Conservation (phyloP, 352 stramenopile species). For the Phytophthora parvispora region DNA sequence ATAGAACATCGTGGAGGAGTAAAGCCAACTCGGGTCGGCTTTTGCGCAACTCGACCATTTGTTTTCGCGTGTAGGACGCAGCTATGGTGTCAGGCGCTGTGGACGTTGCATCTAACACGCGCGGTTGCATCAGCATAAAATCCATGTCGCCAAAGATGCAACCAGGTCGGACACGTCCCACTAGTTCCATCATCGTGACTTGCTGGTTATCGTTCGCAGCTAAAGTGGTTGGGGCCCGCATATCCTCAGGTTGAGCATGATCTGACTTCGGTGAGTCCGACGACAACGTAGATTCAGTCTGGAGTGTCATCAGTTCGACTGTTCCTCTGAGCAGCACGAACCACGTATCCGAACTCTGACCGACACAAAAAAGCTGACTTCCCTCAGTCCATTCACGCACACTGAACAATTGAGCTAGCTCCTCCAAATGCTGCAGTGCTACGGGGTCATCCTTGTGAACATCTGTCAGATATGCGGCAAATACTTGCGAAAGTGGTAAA, state of each 20-base stretch:
- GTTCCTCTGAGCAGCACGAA: conserved; percentile 63
- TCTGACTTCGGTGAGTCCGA: conserved; percentile 31
- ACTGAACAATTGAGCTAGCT: conserved; percentile 49
- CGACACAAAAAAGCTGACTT: conserved; percentile 49
- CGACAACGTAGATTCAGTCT: conserved; percentile 17
- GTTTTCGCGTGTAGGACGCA: conserved; percentile 45
- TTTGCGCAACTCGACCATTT: conserved; percentile 36
- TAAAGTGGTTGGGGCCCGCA: not conserved
- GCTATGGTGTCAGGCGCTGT: conserved; percentile 50
- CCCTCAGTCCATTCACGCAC: conserved; percentile 42
- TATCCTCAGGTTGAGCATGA: conserved; percentile 1
- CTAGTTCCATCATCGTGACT: conserved; percentile 40
- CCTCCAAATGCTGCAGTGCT: conserved; percentile 25
- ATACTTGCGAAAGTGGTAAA: conserved; percentile 52
- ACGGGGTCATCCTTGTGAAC: conserved; percentile 18
- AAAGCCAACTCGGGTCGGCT: conserved; percentile 50
- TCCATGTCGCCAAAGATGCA: conserved; percentile 81
- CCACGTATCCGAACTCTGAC: conserved; percentile 53
- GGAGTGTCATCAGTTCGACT: conserved; percentile 51
- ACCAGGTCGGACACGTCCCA: conserved; percentile 60
- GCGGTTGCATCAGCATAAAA: conserved; percentile 60
- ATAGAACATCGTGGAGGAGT: conserved; percentile 61
- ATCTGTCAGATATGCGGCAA: conserved; percentile 51
- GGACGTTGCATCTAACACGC: conserved; percentile 58
- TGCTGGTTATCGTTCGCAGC: not conserved